Conservation (phyloP, 768 basidiomycete genomes). For the Tulasnella sp. region DNA sequence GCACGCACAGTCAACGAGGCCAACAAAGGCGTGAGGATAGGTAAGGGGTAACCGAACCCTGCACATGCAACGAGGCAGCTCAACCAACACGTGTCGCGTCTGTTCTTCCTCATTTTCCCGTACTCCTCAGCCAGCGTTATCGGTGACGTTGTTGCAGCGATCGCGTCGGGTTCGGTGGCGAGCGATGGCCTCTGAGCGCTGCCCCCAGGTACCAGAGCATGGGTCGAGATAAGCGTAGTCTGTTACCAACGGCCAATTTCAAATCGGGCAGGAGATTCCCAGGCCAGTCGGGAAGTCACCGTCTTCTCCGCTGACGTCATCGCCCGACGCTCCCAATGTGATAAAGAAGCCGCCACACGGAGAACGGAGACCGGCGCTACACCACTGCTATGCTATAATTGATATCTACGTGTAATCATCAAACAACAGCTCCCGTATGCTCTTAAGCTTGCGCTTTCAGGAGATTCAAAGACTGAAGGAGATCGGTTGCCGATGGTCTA, state of each 20-base stretch:
- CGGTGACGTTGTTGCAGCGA: not conserved
- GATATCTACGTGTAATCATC: not conserved
- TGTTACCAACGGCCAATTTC: not conserved
- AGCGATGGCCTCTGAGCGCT: not conserved
- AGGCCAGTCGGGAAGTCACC: not conserved
- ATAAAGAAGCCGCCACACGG: no score
- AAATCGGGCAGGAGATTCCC: not conserved
- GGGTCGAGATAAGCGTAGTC: not conserved
- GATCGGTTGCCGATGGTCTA: not conserved
- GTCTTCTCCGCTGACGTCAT: not conserved
- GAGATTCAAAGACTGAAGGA: not conserved
- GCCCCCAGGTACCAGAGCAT: not conserved
- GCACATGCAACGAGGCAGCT: constrained; percentile 16
- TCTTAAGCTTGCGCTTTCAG: not conserved
- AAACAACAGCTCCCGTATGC: not conserved
- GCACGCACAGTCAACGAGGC: constrained; percentile 20
- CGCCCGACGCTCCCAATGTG: not conserved
- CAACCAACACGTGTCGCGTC: not conserved
- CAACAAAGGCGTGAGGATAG: not conserved
- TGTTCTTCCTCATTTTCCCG: not conserved
- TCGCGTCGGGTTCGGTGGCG: not conserved
- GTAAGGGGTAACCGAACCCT: constrained; percentile 17
- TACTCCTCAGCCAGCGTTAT: not conserved
- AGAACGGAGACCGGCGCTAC: no score
- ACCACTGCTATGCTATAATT: not conserved